A percentile compares a stretch with the other conserved stretches of the same genome.
Evolutionary conservation across 495 filamentous ascomycete species (phyloP).

Genomic region (Cryomyces minteri): DNA sequence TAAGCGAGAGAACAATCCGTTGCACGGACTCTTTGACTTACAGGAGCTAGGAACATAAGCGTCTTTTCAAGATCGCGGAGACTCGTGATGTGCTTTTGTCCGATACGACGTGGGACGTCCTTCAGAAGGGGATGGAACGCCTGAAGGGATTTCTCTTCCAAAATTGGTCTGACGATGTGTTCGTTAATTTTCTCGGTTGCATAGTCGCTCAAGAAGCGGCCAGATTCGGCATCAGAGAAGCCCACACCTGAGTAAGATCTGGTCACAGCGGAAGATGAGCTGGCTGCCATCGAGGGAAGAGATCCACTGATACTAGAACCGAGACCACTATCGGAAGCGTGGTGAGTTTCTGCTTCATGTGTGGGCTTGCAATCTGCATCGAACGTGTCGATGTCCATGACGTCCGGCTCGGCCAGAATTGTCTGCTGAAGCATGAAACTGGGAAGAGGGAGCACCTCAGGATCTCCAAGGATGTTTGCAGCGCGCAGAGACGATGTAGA

Average conservation of each 20-base stretch:
- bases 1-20: constrained; percentile 30
- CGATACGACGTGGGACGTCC: constrained; percentile 57
- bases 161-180: constrained; percentile 36
- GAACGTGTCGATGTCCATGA: constrained; percentile 21
- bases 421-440: constrained; percentile 15
- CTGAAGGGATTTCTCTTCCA: constrained; percentile 37
- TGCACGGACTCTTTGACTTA: constrained; percentile 37
- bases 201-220: constrained; percentile 27
- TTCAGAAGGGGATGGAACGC: constrained; percentile 62
- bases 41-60: constrained; percentile 66
- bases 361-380: too few relatives aligned
- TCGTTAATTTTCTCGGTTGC: constrained; percentile 37
- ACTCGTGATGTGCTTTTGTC: constrained; percentile 62
- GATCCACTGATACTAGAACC: constrained; percentile 33
- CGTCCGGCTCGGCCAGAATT: constrained; percentile 18
- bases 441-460: constrained; percentile 20
- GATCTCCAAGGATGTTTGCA: constrained; percentile 17
- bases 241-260: constrained; percentile 21
- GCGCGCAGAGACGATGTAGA: constrained; percentile 7
- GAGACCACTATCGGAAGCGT: constrained; percentile 44
- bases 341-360: constrained; percentile 25
- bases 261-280: constrained; percentile 24
- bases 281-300: constrained; percentile 9
- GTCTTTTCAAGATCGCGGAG: constrained; percentile 83
- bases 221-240: constrained; percentile 9